Base-by-base conservation (phyloP, 345 rosid species). In the Odontarrhena argentea region DNA sequence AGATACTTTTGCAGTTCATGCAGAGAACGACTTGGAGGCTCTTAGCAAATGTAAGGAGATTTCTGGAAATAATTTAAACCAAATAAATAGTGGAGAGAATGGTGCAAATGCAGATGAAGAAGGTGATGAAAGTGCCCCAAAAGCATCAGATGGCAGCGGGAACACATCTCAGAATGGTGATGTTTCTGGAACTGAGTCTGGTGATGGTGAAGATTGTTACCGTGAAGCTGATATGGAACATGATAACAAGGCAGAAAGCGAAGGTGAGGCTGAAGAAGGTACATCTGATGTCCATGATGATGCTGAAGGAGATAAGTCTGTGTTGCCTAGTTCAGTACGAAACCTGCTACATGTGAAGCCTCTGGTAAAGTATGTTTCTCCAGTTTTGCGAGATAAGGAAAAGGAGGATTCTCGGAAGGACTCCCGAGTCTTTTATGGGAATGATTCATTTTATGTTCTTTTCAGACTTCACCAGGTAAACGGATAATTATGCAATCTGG, bases 391-490 rank as follows among this genome's bases (percentile, higher is more conserved):
- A 55, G 78, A 77, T 65, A 80, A 76, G 67, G 83, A 77, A 43
- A 84, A 77, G 53, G 84, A 61, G 53, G 80, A 34, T 62, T 81
- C 84, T 65, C 72, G 42, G 49, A 85, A 77, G 68, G 81, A 76
- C 60, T 80, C 86, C n/a, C 69, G 68, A 41, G 69, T 91, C 78
- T 95, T 95, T 76, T 95, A 91, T 68, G 99, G 97, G 65, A 91
- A 91, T 65, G 97, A 95, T 79, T 91, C 96, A 28, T 91, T 85
- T 73, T 91, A 91, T 57, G 91, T 91, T 67, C 88, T 91, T 61
- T 86, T 91, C 56, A 84, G 97, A 82, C 99, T 95, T 80, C 99
- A 95, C 76, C 99, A 83, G 74, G 99, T 95, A 83, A 69, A 35
- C 30, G 18, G 5, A 70, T 63, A 26, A 46, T 38, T 41, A 12